Evolutionary conservation across 2,329 filamentous ascomycete genomes (phyloP).

Genomic region (Cytospora mali): DNA sequence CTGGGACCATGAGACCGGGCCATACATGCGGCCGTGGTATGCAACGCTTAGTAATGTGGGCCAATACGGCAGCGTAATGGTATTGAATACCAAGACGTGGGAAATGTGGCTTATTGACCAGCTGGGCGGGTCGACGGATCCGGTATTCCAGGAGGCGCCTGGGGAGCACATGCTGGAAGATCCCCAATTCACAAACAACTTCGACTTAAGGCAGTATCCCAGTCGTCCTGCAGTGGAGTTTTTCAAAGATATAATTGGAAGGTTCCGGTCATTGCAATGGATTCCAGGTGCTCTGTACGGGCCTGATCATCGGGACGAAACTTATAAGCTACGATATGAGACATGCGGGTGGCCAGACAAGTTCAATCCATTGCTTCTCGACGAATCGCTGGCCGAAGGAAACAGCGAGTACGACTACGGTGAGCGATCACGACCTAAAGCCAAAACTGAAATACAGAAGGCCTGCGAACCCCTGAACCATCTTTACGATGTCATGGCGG

Average conservation of each 20-base stretch:
- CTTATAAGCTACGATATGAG: not conserved
- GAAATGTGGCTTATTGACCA: conserved; percentile 1
- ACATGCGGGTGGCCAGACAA: not conserved
- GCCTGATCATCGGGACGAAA: not conserved
- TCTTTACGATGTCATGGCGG: not conserved
- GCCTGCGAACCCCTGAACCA: not conserved
- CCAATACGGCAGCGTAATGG: conserved; percentile 1
- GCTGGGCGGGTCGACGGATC: not conserved
- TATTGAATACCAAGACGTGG: conserved; percentile 6
- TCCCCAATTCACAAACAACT: not conserved
- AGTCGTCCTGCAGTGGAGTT: not conserved
- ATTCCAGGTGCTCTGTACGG: conserved; percentile 1
- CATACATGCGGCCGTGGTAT: conserved; percentile 10
- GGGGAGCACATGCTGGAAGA: not conserved
- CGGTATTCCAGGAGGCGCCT: not conserved
- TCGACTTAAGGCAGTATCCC: conserved; percentile 3
- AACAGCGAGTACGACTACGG: not conserved
- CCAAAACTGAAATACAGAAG: not conserved
- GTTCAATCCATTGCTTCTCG: conserved; percentile 1
- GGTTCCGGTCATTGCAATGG: conserved; percentile 5
- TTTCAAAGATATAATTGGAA: not conserved
- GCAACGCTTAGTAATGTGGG: not conserved
- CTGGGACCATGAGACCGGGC: not conserved
- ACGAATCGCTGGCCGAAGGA: not conserved
- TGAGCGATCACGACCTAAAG: not conserved